Evolutionary conservation across 2,329 filamentous ascomycete species (phyloP), one percentile per base, ranked within the genome.

Genomic region (Fusarium tanahbumbuense): DNA sequence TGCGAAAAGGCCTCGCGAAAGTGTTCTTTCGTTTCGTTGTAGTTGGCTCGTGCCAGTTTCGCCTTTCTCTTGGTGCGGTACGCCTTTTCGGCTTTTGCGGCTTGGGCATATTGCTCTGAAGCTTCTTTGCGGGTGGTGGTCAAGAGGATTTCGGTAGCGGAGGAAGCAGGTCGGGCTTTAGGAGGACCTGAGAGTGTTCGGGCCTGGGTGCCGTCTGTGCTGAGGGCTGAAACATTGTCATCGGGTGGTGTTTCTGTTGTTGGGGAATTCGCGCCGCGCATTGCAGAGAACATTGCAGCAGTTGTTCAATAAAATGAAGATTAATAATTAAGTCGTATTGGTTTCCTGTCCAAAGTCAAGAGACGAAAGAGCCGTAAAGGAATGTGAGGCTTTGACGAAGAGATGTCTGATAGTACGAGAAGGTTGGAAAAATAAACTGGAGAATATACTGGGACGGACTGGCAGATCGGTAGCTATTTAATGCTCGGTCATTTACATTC

Each of bases 21-120:
- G 22, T 63, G 47, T 1, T 30, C 27, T n/a, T 63, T 63, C 0
- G 60, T 63, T 28, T 63, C 57, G 16, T 28, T 56, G 42, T 63
- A 63, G 34, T 63, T 63, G 20, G 58, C 57, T 5, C 60, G 60
- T 5, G 60, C 58, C 3, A 63, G 4, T 4, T 48, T 58, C 0
- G 60, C 60, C 4, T 41, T 60, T 23, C 62, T 63, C 11, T 63
- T 63, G 20, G 48, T 63, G 34, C 60, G 60, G 13, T 63, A 63
- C 2, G 47, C 60, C 4, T 63, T 63, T n/a, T 63, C 60, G 4
- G 58, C 60, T n/a, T 27, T 63, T 20, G 60, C n/a, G 4, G 60
- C 60, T 41, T 63, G 45, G 11, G 41, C 42, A n/a, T 42, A 63
- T 30, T 63, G 57, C 4, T 63, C 57, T 8, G 60, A 63, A 6